These are phyloP conservation scores for Aspergillus ibericus DNA, from an alignment of 2,329 filamentous ascomycete genomes.

Conservation along the genomic window DNA sequence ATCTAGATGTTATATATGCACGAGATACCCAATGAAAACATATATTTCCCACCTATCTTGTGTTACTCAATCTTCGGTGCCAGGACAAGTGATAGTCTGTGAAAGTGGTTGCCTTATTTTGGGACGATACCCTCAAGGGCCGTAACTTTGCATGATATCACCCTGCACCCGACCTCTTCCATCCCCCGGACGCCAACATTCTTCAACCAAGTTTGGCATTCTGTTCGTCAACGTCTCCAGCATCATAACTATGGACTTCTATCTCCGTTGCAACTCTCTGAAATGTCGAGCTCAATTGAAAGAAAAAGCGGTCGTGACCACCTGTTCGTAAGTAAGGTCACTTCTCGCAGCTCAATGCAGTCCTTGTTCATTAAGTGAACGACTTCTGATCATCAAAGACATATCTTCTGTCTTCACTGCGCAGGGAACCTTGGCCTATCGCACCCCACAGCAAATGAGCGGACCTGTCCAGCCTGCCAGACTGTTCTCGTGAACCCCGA, in stretches of 20 bases:
- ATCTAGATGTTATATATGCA: conserved; percentile 15
- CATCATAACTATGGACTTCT: conserved; percentile 64
- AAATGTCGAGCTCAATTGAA: conserved; percentile 70
- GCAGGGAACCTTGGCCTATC: conserved; percentile 65
- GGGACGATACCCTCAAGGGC: not conserved
- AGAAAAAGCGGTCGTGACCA: conserved; percentile 78
- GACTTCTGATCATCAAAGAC: conserved; percentile 51
- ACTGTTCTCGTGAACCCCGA: conserved; percentile 68
- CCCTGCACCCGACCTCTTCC: not conserved
- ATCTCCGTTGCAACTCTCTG: conserved; percentile 75
- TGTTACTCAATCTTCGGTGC: not conserved
- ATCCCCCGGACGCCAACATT: not conserved
- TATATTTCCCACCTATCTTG: not conserved
- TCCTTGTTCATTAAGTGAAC: conserved; percentile 1
- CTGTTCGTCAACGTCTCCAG: not conserved
- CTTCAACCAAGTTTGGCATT: not conserved
- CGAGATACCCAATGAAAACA: conserved; percentile 16
- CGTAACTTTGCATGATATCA: not conserved
- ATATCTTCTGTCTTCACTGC: conserved; percentile 81
- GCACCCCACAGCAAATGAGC: conserved; percentile 52
- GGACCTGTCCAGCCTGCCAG: conserved; percentile 74
- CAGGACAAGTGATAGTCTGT: too few species aligned
- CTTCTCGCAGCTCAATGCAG: not conserved
- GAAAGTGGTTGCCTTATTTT: not conserved
- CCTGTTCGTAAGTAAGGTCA: conserved; percentile 67